phyloP scores from a whole-genome alignment of 768 basidiomycete species.

The Boletus pseudopeckii region DNA sequence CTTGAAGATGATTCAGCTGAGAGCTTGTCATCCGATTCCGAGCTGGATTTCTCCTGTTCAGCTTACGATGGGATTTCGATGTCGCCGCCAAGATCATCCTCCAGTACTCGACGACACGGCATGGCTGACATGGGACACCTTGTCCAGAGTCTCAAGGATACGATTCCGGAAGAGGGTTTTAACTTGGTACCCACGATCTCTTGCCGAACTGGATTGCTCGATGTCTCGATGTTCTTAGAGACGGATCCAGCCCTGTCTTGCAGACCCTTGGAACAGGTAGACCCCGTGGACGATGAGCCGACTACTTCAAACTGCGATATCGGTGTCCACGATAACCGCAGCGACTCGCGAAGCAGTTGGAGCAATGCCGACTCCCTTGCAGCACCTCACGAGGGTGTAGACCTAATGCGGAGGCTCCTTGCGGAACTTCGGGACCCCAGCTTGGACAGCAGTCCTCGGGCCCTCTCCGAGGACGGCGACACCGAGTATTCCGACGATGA shows the following conservation, averaged over 20 bases:
- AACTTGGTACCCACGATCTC: not conserved
- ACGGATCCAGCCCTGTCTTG: not conserved
- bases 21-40: not conserved
- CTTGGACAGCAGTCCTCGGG: slow-evolving; percentile 3
- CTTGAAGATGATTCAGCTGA: not conserved
- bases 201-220: not conserved
- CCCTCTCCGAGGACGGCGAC: slow-evolving; percentile 6
- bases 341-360: not conserved
- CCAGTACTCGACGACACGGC: slow-evolving; percentile 7
- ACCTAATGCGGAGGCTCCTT: slow-evolving; percentile 15
- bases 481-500: not conserved
- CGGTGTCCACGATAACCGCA: not conserved
- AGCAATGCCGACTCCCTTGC: not conserved
- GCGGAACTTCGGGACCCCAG: slow-evolving; percentile 13
- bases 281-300: not conserved
- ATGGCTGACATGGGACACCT: slow-evolving; percentile 6
- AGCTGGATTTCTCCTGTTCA: not conserved
- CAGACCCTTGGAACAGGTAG: not conserved
- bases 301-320: not conserved
- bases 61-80: not conserved
- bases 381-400: not conserved
- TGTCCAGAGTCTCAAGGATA: not conserved
- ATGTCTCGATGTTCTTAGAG: not conserved
- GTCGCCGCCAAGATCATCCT: not conserved
- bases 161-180: not conserved